Conservation (phyloP, 768 basidiomycete species). For the Suillus sp. region DNA sequence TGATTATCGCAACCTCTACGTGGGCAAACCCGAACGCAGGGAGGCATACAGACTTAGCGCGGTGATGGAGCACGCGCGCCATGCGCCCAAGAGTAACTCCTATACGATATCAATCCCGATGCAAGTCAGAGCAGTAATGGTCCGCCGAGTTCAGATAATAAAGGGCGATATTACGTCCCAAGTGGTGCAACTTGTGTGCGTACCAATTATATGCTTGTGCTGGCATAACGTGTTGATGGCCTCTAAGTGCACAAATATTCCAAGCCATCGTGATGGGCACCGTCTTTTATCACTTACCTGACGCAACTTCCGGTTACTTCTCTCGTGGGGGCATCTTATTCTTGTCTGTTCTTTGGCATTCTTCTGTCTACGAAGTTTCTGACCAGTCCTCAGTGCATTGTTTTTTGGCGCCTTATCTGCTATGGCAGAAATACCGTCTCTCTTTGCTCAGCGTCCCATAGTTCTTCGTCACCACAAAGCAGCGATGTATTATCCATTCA, state of each 20-base stretch:
- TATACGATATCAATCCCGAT: conserved; percentile 52
- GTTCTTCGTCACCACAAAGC: conserved; percentile 44
- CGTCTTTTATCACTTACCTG: conserved; percentile 48
- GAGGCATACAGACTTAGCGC: conserved; percentile 52
- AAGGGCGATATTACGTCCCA: conserved; percentile 40
- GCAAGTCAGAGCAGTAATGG: conserved; percentile 50
- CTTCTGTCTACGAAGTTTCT: conserved; percentile 14
- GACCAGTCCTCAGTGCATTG: conserved; percentile 42
- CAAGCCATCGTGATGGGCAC: conserved; percentile 39
- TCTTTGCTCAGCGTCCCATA: conserved; percentile 48
- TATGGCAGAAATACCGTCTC: conserved; percentile 59
- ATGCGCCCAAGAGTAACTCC: conserved; percentile 44
- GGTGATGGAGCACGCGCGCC: conserved; percentile 52
- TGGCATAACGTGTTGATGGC: not conserved
- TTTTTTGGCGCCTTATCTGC: conserved; percentile 59
- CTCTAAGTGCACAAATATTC: conserved; percentile 41
- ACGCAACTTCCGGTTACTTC: conserved; percentile 36
- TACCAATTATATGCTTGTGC: conserved; percentile 20
- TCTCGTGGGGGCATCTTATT: conserved; percentile 84
- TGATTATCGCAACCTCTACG: conserved; percentile 46
- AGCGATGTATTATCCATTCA: conserved; percentile 54
- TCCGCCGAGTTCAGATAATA: conserved; percentile 49
- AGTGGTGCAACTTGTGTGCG: conserved; percentile 32
- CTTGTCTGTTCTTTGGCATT: conserved; percentile 50
- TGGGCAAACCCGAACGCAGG: conserved; percentile 45